Evolutionary conservation across 176 grass and related monocot genomes (phyloP).

Genomic region (Aegilops umbellulata): DNA sequence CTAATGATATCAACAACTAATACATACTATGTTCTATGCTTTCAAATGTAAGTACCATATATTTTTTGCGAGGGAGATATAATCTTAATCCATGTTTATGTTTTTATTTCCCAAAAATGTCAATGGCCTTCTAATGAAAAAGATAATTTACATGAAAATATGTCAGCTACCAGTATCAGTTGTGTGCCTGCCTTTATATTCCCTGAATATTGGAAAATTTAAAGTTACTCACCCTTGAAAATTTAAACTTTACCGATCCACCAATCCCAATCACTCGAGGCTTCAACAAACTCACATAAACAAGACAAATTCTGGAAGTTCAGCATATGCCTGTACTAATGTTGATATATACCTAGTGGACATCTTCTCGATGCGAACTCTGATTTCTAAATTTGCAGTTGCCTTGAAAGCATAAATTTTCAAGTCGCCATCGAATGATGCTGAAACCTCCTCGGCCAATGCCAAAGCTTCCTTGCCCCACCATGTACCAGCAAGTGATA

Average conservation of each 20-base stretch:
- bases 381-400: constrained; percentile 55
- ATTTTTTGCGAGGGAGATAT: neutral
- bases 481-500: constrained; percentile 70
- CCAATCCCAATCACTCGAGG: neutral
- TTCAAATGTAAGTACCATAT: neutral
- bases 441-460: constrained; percentile 73
- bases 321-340: neutral
- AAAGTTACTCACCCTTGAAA: neutral
- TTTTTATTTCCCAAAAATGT: neutral
- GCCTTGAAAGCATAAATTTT: constrained; percentile 94
- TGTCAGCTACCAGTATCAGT: neutral
- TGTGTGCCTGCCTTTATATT: neutral
- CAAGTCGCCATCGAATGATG: constrained; percentile 61
- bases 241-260: neutral
- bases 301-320: neutral
- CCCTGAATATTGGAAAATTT: neutral
- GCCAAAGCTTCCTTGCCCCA: constrained; percentile 91
- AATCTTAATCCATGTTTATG: neutral
- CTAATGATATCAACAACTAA: constrained; percentile 9
- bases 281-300: neutral
- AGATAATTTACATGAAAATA: neutral
- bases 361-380: constrained; percentile 87
- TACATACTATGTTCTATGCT: neutral
- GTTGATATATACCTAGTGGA: constrained; percentile 66
- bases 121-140: neutral